phyloP scores from a whole-genome alignment of 495 filamentous ascomycete genomes.

The Aspergillus hancockii region DNA sequence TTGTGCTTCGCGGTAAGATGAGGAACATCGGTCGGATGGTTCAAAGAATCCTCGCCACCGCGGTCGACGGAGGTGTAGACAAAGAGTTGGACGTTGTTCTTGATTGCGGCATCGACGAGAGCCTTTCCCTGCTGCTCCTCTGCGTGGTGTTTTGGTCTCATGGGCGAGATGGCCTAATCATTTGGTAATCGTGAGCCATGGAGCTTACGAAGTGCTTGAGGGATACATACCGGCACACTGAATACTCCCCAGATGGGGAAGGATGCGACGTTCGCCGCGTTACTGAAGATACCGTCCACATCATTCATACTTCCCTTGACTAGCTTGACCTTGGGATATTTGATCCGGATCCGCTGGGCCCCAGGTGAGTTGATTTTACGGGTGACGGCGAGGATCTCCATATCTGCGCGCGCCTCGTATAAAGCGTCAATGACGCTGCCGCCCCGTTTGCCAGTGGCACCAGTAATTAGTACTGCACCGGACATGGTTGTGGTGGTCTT shows the following conservation, averaged over 20 bases:
- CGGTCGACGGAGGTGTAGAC: constrained; percentile 69
- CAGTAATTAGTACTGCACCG: constrained; percentile 56
- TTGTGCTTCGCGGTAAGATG: constrained; percentile 66
- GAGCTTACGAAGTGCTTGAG: background rate
- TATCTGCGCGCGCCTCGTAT: constrained; percentile 37
- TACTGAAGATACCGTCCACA: constrained; percentile 52
- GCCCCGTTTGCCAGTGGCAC: constrained; percentile 75
- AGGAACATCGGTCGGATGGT: constrained; percentile 57
- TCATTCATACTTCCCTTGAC: constrained; percentile 59
- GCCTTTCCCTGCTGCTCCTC: constrained; percentile 53
- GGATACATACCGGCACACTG: constrained; percentile 41
- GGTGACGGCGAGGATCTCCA: constrained; percentile 72
- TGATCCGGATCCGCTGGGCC: constrained; percentile 52
- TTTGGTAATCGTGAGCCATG: background rate
- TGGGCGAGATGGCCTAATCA: background rate
- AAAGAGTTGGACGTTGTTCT: constrained; percentile 57
- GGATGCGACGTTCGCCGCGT: constrained; percentile 43
- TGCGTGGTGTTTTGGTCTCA: background rate
- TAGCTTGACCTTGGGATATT: constrained; percentile 49
- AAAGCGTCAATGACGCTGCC: constrained; percentile 61
- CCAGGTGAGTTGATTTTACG: constrained; percentile 55
- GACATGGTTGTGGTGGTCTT: background rate
- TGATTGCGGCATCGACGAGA: constrained; percentile 59
- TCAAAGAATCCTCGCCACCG: constrained; percentile 55
- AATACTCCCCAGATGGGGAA: constrained; percentile 54